These are phyloP conservation scores for Trichoderma simmonsii DNA, from an alignment of 2,329 filamentous ascomycete genomes.

Conservation along the genomic window DNA sequence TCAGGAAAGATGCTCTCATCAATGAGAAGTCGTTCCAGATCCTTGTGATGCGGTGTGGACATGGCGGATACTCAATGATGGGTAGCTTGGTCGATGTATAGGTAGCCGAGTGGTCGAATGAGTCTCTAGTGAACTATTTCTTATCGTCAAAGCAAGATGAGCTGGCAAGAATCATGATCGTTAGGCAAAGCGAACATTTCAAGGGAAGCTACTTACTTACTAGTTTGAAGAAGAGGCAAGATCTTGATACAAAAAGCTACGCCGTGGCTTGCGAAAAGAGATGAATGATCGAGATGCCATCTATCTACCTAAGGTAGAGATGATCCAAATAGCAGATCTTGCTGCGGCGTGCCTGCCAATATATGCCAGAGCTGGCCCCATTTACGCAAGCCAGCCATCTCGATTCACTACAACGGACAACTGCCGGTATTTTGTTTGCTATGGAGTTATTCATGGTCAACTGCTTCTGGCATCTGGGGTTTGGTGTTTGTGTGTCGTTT, in stretches of 20 bases:
- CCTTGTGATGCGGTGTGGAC: not conserved
- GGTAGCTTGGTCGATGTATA: not conserved
- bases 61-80: not conserved
- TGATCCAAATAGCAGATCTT: not conserved
- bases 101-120: no score
- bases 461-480: not conserved
- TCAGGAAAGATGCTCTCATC: not conserved
- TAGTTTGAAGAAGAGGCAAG: no score
- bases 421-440: not conserved
- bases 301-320: not conserved
- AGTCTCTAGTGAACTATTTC: no score
- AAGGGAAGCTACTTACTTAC: no score
- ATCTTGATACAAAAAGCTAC: no score
- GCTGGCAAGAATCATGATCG: no score
- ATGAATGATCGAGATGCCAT: not conserved
- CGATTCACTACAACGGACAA: not conserved
- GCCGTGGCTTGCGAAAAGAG: not conserved
- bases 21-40: conserved; percentile 8
- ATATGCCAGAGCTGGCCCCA: not conserved
- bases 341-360: not conserved
- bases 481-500: no score
- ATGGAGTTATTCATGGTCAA: not conserved
- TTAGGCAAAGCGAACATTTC: no score
- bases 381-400: not conserved
- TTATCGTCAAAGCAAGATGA: no score